Base-by-base conservation (phyloP, 768 basidiomycete genomes). In the Lactarius vividus region DNA sequence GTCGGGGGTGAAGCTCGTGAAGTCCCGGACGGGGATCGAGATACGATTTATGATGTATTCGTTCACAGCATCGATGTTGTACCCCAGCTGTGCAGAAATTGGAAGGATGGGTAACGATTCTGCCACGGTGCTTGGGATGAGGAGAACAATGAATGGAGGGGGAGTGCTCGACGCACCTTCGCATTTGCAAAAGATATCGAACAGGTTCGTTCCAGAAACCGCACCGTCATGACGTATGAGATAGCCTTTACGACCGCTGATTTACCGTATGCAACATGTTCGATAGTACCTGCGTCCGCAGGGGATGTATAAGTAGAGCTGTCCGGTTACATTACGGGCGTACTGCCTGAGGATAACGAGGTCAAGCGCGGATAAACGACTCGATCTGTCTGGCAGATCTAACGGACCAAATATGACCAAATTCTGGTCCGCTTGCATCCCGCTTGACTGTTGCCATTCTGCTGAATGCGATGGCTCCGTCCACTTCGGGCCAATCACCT, bases 191-290 rank as follows among this genome's bases (percentile, higher is more conserved):
- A n/a, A n/a, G n/a, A n/a, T n/a, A n/a, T n/a, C 96, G 83, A 67
- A 98, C 96, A 63, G 98, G 86, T 78, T 99, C 96, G 77, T 98
- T 98, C 83, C 98, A 98, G 79, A 99, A 98, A n/a, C n/a, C n/a
- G n/a, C n/a, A n/a, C 97, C 20, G 96, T 98, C 86, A 92, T 91
- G 20, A 98, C 96, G 7, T 96, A 96, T 13, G 96, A 98, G 75
- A 99, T 98, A 35, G 96, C 97, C 80, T 97, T 96, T 65, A 98
- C 96, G 63, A 98, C 94, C 8, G 92, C 95, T 61, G 92, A 94
- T 80, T 95, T 95, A 72, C 92, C 94, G 82, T 95, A 94, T n/a
- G 96, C 96, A 83, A 99, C 96, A 85, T 98, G 96, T 61, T 96
- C 96, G 74, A 98, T 99, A 28, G 96, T 99, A 71, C 93, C 96